phyloP scores from a whole-genome alignment of 768 basidiomycete genomes.

The Mycena chlorophos region DNA sequence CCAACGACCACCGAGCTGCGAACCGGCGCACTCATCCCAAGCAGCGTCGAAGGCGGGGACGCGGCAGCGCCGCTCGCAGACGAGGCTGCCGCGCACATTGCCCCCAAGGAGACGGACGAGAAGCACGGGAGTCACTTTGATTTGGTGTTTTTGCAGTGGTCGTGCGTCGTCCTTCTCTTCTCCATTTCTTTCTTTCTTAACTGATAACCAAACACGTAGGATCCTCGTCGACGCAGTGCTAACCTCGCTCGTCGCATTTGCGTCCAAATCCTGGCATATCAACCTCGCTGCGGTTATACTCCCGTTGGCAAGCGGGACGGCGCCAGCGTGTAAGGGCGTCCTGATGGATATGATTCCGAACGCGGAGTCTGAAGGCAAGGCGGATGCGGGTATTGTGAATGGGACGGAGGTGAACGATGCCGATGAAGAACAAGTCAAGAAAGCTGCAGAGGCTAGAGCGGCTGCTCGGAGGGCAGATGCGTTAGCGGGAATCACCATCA shows the following conservation, averaged over 20 bases:
- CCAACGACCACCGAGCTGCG: no score
- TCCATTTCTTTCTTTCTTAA: not conserved
- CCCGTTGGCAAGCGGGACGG: conserved; percentile 9
- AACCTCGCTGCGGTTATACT: conserved; percentile 6
- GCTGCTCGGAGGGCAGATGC: conserved; percentile 9
- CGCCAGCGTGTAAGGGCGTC: conserved; percentile 14
- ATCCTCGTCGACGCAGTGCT: conserved; percentile 10
- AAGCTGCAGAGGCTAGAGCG: not conserved
- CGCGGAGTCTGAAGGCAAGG: not conserved
- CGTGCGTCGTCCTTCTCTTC: conserved; percentile 7
- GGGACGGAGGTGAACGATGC: not conserved
- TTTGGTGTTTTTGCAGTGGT: conserved; percentile 10
- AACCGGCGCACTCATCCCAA: no score
- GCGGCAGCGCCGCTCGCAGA: no score
- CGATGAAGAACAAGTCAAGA: not conserved
- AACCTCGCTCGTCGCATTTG: conserved; percentile 5
- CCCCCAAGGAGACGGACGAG: no score
- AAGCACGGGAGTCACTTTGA: conserved; percentile 8
- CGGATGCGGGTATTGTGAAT: no score
- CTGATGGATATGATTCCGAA: conserved; percentile 11
- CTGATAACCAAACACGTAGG: not conserved
- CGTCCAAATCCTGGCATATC: conserved; percentile 9
- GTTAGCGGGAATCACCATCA: conserved; percentile 10
- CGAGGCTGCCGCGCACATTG: no score
- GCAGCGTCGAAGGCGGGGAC: no score